A percentile compares a stretch with the other conserved stretches of the same genome.
These are phyloP conservation scores for Trypanosoma scelopori DNA, from an alignment of 208 protist genomes.

Conservation along the genomic window DNA sequence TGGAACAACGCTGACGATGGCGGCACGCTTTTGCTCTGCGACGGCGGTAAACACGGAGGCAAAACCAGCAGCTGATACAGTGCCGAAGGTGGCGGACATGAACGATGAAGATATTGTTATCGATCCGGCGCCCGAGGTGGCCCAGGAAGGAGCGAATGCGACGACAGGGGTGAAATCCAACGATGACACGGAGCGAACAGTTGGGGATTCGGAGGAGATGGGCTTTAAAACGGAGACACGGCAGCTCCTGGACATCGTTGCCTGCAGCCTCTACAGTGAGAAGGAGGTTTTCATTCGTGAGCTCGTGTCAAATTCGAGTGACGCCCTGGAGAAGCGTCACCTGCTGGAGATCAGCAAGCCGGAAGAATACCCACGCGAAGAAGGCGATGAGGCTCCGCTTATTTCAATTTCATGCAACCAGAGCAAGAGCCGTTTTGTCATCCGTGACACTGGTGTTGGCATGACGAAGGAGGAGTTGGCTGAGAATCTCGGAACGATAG, in stretches of 20 bases:
- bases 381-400: conserved; percentile 74
- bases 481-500: conserved; percentile 96
- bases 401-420: conserved; percentile 92
- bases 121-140: conserved; percentile 51
- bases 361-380: conserved; percentile 71
- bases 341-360: conserved; percentile 85
- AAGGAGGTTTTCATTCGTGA: conserved; percentile 99
- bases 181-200: conserved; percentile 51
- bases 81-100: conserved; percentile 34
- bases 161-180: conserved; percentile 17
- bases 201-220: conserved; percentile 84
- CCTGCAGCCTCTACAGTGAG: conserved; percentile 97
- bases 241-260: conserved; percentile 98
- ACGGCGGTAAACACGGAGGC: conserved; percentile 24
- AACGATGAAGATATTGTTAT: conserved; percentile 85
- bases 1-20: not conserved
- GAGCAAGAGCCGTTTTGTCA: conserved; percentile 88
- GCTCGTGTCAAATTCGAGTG: conserved; percentile 97
- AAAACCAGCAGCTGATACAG: conserved; percentile 26
- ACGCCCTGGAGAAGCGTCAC: conserved; percentile 97
- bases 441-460: conserved; percentile 96
- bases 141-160: conserved; percentile 5
- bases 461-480: conserved; percentile 97
- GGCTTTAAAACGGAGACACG: conserved; percentile 98
- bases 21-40: conserved; percentile 25